Base-by-base conservation (phyloP, 805 yeast species). In the Wickerhamiella azyma region DNA sequence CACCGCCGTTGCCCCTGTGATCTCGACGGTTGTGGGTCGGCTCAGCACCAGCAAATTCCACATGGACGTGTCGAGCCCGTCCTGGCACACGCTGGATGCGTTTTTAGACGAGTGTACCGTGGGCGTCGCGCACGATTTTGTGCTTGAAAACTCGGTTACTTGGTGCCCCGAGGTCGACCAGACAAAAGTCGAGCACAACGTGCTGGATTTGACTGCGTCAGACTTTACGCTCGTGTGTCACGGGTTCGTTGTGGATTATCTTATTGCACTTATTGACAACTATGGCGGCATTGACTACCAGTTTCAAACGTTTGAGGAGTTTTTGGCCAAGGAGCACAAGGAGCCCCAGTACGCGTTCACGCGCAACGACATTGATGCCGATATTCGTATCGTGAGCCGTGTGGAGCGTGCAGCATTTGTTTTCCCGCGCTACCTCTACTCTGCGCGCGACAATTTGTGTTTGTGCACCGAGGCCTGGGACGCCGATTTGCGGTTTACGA, bases 221-320 rank as follows among this genome's bases (percentile, higher is more conserved):
- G 71, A 77, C 41, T 75, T 88, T 0, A 76, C 82, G 0, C 57
- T 92, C 35, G 71, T 80, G 41, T 74, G 81, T 39, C 83, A 83
- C 58, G 98, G 98, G 0, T 82, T 76, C 59, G 70, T 86, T 7
- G 68, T 85, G 6, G 75, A 80, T 52, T 85, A 82, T 59, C 66
- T 89, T 37, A 75, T 86, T 67, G 72, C 76, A 13, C 68, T 92
- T 41, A 73, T 80, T 40, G 95, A 84, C 57, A 92, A 92, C 58
- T 89, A 92, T 59, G 83, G 92, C 60, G 98, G 98, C 2, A 92
- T 84, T 39, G 70, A 72, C 50, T 70, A 75, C n/a, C 84, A 79
- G 53, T 92, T 92, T 59, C 77, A 75, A 52, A 92, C 97, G 0
- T 71, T 85, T 39, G 92, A 85, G 51, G 98, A 89, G 59, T 88